These are phyloP conservation scores for Candida suzukii DNA, from an alignment of 805 yeast species.

Conservation along the genomic window DNA sequence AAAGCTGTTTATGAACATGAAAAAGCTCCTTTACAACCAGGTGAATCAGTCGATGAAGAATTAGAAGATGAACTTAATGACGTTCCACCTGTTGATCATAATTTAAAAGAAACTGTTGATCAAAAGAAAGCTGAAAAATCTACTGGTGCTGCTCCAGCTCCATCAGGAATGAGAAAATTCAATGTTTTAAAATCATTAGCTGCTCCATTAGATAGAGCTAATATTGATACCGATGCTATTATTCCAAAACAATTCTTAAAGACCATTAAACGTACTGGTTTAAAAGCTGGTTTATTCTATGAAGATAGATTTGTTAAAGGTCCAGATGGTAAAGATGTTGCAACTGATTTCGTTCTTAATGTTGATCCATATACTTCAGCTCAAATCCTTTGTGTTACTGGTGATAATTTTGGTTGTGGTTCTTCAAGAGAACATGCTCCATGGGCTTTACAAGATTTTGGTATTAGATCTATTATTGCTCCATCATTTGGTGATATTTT, in stretches of 20 bases:
- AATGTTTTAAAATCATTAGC: conserved; percentile 73
- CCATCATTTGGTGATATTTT: conserved; percentile 98
- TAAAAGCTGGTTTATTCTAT: conserved; percentile 81
- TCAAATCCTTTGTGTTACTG: conserved; percentile 81
- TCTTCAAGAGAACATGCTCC: conserved; percentile 99
- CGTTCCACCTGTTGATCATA: conserved; percentile 48
- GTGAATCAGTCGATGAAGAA: conserved; percentile 40
- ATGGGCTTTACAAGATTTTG: conserved; percentile 98
- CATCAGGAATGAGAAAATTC: conserved; percentile 69
- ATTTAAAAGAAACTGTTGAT: conserved; percentile 29
- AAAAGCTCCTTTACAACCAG: conserved; percentile 51
- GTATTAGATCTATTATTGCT: conserved; percentile 91
- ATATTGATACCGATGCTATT: conserved; percentile 97
- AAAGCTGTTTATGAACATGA: conserved; percentile 65
- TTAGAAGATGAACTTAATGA: conserved; percentile 53
- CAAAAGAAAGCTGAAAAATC: conserved; percentile 17
- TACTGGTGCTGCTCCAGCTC: no score
- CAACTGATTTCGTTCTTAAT: conserved; percentile 88
- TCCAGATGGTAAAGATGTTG: conserved; percentile 60
- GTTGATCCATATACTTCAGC: conserved; percentile 76
- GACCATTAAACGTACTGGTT: conserved; percentile 96
- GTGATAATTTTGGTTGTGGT: conserved; percentile 98
- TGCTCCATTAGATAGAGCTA: conserved; percentile 91
- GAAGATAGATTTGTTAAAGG: conserved; percentile 77
- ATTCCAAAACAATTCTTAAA: conserved; percentile 98